Percentiles rank a stretch among this genome's conserved stretches.
Evolutionary conservation across 1,284 basidiomycete species (phyloP).

Genomic region (Cystobasidiaceae sp.): DNA sequence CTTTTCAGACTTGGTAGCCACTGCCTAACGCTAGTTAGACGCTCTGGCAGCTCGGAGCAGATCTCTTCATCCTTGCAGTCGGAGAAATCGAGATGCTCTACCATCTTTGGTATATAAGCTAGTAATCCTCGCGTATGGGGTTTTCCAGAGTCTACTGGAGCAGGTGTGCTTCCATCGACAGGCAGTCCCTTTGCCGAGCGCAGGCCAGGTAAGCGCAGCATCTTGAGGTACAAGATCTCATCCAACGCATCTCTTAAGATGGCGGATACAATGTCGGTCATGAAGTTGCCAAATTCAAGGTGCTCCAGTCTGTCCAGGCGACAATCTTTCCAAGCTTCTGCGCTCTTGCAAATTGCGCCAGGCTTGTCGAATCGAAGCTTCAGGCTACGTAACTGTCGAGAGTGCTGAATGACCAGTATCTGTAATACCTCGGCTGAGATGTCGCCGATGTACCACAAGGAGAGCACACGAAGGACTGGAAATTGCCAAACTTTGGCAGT

Average conservation of each 20-base stretch:
- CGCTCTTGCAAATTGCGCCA: background rate
- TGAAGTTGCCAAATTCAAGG: conserved; percentile 4
- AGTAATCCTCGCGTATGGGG: no score
- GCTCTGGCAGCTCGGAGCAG: background rate
- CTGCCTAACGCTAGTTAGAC: background rate
- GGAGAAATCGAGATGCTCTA: conserved; percentile 1
- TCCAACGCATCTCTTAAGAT: background rate
- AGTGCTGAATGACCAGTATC: background rate
- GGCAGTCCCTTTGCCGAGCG: background rate
- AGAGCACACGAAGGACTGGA: background rate
- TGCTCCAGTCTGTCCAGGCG: background rate
- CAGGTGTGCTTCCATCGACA: no score
- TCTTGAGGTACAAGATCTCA: background rate
- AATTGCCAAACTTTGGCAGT: no score
- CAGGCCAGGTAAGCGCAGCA: background rate
- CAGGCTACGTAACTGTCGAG: background rate
- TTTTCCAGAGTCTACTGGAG: no score
- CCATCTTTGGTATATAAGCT: background rate
- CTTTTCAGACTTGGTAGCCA: conserved; percentile 3
- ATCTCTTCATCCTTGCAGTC: background rate
- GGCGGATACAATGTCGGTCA: background rate
- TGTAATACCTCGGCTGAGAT: background rate
- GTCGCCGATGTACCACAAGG: background rate
- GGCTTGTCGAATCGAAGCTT: conserved; percentile 11
- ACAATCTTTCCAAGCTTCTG: background rate